Evolutionary conservation across 108 stramenopile species (phyloP).

Genomic region (Schizochytrium sp.): DNA sequence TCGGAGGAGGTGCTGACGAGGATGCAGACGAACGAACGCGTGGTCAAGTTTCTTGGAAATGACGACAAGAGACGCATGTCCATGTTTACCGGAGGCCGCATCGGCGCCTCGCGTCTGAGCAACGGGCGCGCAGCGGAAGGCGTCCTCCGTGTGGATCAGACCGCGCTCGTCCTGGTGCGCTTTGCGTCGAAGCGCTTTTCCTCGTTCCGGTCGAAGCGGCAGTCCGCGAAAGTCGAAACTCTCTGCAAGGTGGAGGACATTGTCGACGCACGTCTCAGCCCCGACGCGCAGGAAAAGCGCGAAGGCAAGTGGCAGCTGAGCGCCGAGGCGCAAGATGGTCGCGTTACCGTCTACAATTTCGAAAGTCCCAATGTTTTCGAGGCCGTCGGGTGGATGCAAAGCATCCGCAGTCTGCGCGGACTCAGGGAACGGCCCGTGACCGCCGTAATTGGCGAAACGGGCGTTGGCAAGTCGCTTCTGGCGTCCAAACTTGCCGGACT

Average conservation of each 20-base stretch:
- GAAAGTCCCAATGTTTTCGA: background rate
- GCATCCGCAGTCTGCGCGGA: background rate
- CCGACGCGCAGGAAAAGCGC: background rate
- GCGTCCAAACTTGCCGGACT: background rate
- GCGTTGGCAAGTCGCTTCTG: background rate
- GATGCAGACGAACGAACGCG: background rate
- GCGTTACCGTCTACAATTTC: background rate
- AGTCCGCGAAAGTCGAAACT: background rate
- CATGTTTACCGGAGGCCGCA: background rate
- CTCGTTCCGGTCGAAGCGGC: background rate
- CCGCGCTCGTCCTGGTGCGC: background rate
- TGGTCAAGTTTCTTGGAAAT: background rate
- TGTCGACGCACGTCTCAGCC: background rate
- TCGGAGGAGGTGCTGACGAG: background rate
- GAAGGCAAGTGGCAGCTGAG: constrained; percentile 5
- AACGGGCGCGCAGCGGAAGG: background rate
- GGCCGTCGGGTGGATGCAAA: constrained; percentile 8
- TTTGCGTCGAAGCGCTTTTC: background rate
- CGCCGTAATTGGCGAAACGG: background rate
- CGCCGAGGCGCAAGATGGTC: background rate
- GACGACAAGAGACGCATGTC: background rate
- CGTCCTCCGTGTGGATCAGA: background rate
- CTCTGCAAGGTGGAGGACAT: background rate
- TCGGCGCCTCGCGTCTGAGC: background rate
- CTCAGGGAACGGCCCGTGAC: background rate